Base-by-base conservation (phyloP, 345 rosid genomes). In the Arabidopsis arenosa region DNA sequence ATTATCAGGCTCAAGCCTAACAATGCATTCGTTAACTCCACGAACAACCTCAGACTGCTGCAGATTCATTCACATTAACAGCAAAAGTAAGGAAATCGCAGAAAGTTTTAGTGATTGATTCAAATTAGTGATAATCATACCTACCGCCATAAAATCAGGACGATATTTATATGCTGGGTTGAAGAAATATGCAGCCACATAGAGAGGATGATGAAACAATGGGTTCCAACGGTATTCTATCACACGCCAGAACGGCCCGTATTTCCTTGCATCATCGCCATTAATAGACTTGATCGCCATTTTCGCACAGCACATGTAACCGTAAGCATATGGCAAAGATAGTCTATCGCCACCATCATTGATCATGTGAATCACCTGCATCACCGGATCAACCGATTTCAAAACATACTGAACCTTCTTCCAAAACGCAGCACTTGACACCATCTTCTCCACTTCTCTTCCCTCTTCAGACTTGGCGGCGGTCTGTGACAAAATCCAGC, bases 11-110 rank as follows among this genome's bases (percentile, higher is more conserved):
- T 88, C 98, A 56, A 92, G 84, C 68, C 97, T 87, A 65, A 82
- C 92, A 21, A 92, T 90, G 81, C 98, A 89, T 75, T 92, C 97
- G 79, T 92, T 92, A 48, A 94, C 84, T 21, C 98, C 96, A 14
- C 93, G 92, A 3, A 88, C 82, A 32, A 92, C 88, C 77, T 89
- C 97, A 45, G 95, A 86, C 57, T 83, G 86, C 98, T 94, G 84
- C 63, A 73, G 55, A 65, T 72, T 56, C 67, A 54, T 54, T 55
- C 71, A 64, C 62, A 74, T 49, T 65, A 65, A 35, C 55, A 70
- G 23, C 33, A 40, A 23, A 58, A 15, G 18, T 70, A 59, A 60
- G 74, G 6, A 40, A n/a, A 28, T 9, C 41, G 62, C 68, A 11
- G 78, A 36, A 26, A 60, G 18, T 35, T 32, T 39, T 4, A 47